Evolutionary conservation across 169 alveolate species (phyloP), one percentile per base, ranked within the genome.

Genomic region (Plasmodium gonderi): DNA sequence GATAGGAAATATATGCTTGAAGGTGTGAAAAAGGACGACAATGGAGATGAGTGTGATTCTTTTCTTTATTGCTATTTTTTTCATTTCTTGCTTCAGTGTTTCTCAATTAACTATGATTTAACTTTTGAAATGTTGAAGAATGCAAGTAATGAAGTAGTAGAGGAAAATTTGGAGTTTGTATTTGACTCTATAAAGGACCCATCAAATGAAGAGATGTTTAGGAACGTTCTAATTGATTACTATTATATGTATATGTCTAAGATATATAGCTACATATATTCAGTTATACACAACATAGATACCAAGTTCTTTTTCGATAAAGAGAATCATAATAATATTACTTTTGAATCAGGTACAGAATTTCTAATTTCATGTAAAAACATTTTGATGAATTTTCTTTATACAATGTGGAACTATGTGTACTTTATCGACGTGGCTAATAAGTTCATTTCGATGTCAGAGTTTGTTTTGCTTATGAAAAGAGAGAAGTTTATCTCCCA

Each of bases 21-120:
- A 8, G 7, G 12, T 9, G 2, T 14, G 4, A 20, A 67, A 5
- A 11, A 14, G 0, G 5, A 26, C 14, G 6, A 0, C 0, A n/a
- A 51, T 7, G 54, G 9, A 42, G 87, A 80, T 44, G 72, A 31
- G 6, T 44, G 45, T 0, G 11, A 20, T 64, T 68, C 64, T 36
- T 82, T 45, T 72, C 64, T 83, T 14, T 26, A 45, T 4, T 76
- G 92, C 23, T 64, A 83, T 49, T 83, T 83, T 40, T 54, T 83
- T 54, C 64, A 38, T 29, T 83, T 72, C 23, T 36, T 83, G 17
- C 65, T 33, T 33, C 83, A 69, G 33, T 17, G n/a, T 11, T 47
- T 83, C 14, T 74, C 81, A 1, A 20, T 74, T 17, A 69, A 69
- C 31, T 83, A 83, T 42, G 92, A 83, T 72, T 45, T 83, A 64